phyloP scores from a whole-genome alignment of 129 eudicot genomes.

The Centella asiatica region DNA sequence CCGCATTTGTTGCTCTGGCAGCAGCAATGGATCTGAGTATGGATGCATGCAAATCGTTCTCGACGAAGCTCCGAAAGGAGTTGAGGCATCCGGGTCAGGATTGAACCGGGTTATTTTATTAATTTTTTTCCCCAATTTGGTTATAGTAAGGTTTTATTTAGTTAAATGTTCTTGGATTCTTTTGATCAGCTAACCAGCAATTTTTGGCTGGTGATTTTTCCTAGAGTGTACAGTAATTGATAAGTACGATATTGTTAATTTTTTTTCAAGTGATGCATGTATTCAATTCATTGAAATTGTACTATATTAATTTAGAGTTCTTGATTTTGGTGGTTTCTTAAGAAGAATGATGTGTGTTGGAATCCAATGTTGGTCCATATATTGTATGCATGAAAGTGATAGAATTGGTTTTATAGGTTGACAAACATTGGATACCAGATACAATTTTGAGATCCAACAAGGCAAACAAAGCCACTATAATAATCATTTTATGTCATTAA shows the following conservation, averaged over 20 bases:
- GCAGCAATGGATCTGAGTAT: constrained; percentile 78
- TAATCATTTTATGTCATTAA: too few species aligned
- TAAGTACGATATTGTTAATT: not conserved
- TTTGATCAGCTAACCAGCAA: not conserved
- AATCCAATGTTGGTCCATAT: constrained; percentile 13
- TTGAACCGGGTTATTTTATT: constrained; percentile 2
- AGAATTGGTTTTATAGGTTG: not conserved
- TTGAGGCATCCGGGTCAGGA: constrained; percentile 50
- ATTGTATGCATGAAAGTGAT: not conserved
- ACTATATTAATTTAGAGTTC: not conserved
- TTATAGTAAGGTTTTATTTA: not conserved
- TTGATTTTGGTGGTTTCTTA: not conserved
- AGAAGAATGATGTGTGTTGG: constrained; percentile 5
- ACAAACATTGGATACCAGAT: not conserved
- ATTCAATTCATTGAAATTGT: constrained; percentile 3
- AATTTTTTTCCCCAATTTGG: too few species aligned
- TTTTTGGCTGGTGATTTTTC: not conserved
- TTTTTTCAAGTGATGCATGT: constrained; percentile 1
- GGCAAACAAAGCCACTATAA: too few species aligned
- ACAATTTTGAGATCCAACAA: not conserved
- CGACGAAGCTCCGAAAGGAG: constrained; percentile 69
- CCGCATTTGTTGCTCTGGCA: constrained; percentile 72
- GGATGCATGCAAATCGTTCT: constrained; percentile 71
- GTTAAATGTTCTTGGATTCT: too few species aligned
- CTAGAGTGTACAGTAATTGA: constrained; percentile 19